Percentiles rank a stretch among this genome's conserved stretches.
Conservation (phyloP, 306 rosid genomes). For the Vigna trinervia region DNA sequence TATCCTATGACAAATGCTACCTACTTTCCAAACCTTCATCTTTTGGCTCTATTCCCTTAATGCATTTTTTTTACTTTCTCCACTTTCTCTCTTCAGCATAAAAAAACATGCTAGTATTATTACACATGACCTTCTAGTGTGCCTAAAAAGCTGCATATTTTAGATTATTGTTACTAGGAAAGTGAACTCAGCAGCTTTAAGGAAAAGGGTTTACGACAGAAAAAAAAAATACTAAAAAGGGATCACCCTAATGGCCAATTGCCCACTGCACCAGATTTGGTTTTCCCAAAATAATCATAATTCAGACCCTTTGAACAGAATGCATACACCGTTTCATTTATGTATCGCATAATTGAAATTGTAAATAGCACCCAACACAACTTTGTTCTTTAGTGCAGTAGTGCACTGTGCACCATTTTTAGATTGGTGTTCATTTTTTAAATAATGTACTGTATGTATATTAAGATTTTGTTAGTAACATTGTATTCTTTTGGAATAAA, state of each 20-base stretch:
- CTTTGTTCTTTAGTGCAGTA: constrained; percentile 39
- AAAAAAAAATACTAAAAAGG: neutral
- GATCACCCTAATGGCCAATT: neutral
- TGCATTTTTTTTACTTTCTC: constrained; percentile 19
- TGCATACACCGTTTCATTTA: constrained; percentile 6
- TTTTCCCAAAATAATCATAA: constrained; percentile 35
- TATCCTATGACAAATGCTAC: constrained; percentile 10
- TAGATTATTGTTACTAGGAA: constrained; percentile 28
- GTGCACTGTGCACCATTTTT: constrained; percentile 32
- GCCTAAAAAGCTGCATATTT: constrained; percentile 24
- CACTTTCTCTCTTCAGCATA: neutral
- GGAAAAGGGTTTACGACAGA: constrained; percentile 7
- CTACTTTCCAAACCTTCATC: constrained; percentile 18
- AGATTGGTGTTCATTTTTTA: neutral
- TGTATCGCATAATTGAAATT: constrained; percentile 20
- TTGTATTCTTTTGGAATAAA: neutral
- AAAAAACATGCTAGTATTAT: neutral
- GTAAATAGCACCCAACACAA: constrained; percentile 30
- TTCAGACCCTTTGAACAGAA: constrained; percentile 21
- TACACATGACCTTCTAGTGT: neutral
- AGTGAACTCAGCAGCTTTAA: constrained; percentile 45
- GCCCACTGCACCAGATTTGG: neutral
- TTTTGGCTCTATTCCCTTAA: constrained; percentile 29
- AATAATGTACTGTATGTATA: too few relatives aligned
- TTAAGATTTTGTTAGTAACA: neutral